Evolutionary conservation across 208 protist genomes (phyloP).

Genomic region (Crithidia sp.): DNA sequence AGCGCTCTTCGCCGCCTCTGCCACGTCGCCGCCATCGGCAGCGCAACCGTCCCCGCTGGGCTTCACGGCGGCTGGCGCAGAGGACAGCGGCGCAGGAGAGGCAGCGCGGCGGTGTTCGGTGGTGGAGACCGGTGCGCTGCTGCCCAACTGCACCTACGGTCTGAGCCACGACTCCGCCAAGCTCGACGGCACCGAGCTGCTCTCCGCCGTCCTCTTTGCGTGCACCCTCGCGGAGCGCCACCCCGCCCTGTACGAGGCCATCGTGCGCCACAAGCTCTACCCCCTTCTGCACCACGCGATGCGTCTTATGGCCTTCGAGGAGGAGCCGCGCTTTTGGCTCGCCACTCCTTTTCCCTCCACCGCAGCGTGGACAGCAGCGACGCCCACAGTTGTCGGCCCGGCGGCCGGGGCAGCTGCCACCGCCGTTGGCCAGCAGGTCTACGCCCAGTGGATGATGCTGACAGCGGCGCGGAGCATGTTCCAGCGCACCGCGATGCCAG

Average conservation of each 20-base stretch:
- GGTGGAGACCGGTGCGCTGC: slow-evolving; percentile 1
- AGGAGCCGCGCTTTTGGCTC: slow-evolving; percentile 27
- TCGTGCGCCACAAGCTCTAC: slow-evolving; percentile 46
- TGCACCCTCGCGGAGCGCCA: slow-evolving; percentile 41
- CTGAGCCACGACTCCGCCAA: slow-evolving; percentile 24
- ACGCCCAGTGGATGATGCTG: slow-evolving; percentile 19
- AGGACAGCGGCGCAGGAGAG: neutral
- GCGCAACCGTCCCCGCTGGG: neutral
- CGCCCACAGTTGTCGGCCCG: neutral
- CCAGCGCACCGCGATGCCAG: slow-evolving; percentile 52
- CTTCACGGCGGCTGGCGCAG: neutral
- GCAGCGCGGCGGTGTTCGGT: neutral
- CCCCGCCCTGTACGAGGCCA: slow-evolving; percentile 48
- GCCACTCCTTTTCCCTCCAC: slow-evolving; percentile 20
- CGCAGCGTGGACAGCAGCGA: slow-evolving; percentile 6
- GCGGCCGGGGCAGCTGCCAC: neutral
- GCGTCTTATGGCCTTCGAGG: slow-evolving; percentile 29
- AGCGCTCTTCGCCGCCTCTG: neutral
- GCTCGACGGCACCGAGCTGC: slow-evolving; percentile 37
- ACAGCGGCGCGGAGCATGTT: slow-evolving; percentile 36
- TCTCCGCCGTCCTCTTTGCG: slow-evolving; percentile 57
- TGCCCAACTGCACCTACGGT: slow-evolving; percentile 5
- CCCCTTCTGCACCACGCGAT: slow-evolving; percentile 56
- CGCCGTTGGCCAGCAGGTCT: neutral
- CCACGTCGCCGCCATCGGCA: neutral